These are phyloP conservation scores for Graphilbum fragrans DNA, from an alignment of 2,329 filamentous ascomycete species.

Conservation along the genomic window DNA sequence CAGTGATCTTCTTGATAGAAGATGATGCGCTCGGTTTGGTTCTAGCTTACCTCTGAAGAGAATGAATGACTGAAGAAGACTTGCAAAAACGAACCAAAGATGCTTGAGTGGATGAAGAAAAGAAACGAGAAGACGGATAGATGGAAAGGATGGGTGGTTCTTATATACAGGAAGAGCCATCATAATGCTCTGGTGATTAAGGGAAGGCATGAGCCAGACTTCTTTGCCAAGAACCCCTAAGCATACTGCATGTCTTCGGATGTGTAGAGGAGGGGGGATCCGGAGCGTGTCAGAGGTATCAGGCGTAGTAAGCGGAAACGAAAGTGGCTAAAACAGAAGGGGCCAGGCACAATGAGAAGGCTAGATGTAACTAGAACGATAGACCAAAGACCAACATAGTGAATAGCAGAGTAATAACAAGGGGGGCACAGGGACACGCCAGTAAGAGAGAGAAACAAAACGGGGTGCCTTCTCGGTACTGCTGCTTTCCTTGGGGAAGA, in stretches of 20 bases:
- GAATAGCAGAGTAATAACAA: too few relatives aligned
- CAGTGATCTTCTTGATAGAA: conserved; percentile 1
- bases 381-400: too few relatives aligned
- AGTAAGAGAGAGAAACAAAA: too few relatives aligned
- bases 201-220: conserved; percentile 14
- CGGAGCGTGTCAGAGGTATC: conserved; percentile 26
- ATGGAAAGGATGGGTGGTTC: conserved; percentile 12
- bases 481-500: too few relatives aligned
- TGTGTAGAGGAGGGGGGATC: conserved; percentile 23
- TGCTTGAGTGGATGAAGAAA: conserved; percentile 22
- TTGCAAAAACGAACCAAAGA: conserved; percentile 16
- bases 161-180: conserved; percentile 23
- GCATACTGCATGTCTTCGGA: conserved; percentile 21
- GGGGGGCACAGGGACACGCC: too few relatives aligned
- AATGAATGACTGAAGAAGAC: conserved; percentile 30
- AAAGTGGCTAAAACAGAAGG: conserved; percentile 18
- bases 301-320: conserved; percentile 17
- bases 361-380: not conserved
- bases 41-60: conserved; percentile 29
- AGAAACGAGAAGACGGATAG: conserved; percentile 12
- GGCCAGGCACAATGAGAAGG: not conserved
- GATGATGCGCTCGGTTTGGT: not conserved
- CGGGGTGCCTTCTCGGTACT: too few relatives aligned
- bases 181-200: conserved; percentile 1
- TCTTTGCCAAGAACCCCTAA: conserved; percentile 18